Percentiles rank a stretch among this genome's conserved stretches.
phyloP scores from a whole-genome alignment of 257 asterid species.

The Misopates orontium region DNA sequence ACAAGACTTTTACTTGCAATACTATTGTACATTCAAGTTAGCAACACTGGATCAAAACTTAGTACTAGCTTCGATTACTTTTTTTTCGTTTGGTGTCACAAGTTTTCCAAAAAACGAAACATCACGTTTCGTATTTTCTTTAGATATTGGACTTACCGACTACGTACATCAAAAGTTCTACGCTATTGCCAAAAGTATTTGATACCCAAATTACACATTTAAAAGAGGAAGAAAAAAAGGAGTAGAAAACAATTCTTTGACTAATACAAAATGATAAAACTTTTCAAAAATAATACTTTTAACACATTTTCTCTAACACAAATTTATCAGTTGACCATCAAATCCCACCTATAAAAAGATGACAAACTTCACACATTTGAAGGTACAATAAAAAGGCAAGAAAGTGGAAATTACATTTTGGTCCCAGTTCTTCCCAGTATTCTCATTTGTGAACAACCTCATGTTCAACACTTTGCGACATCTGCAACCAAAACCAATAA shows the following conservation, averaged over 20 bases:
- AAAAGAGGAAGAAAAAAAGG: too few species aligned
- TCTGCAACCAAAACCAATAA: slow-evolving; percentile 44
- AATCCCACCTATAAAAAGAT: neutral
- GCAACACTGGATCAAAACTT: too few species aligned
- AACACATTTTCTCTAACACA: neutral
- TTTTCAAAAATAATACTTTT: too few species aligned
- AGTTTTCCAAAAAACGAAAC: neutral
- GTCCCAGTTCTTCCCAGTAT: slow-evolving; percentile 80
- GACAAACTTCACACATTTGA: too few species aligned
- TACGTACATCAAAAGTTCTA: neutral
- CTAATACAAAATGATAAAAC: too few species aligned
- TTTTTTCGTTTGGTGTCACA: neutral
- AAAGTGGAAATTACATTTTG: slow-evolving; percentile 58
- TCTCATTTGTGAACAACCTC: slow-evolving; percentile 76
- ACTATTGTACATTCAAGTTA: neutral
- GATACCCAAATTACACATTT: neutral
- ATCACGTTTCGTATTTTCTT: neutral
- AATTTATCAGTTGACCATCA: neutral
- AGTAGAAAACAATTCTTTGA: too few species aligned
- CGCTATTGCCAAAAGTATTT: neutral
- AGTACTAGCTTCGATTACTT: too few species aligned
- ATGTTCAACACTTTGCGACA: slow-evolving; percentile 92
- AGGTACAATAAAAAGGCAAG: neutral
- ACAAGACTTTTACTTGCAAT: neutral
- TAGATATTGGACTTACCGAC: too few species aligned